Evolutionary conservation across 1,284 basidiomycete species (phyloP), one percentile per base, ranked within the genome.

Genomic region (Irpex sp.): DNA sequence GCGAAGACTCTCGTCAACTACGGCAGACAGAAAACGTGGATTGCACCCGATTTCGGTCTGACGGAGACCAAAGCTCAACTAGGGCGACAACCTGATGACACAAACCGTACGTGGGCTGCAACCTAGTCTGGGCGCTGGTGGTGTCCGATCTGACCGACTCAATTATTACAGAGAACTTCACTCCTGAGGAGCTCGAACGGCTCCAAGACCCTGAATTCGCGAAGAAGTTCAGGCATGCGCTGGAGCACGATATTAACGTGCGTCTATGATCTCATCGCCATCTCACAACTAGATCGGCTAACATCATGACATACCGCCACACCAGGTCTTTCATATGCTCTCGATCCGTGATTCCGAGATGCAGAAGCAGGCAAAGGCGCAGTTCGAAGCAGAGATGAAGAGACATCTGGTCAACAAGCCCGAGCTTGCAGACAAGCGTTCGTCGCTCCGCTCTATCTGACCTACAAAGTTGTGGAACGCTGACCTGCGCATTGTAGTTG

Each of bases 21-120:
- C 65, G 85, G 85, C 39, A 78, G 84, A 14, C 82, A 84, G 1
- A 80, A 81, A 68, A 85, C 85, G 0, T 88, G 84, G 86, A 76
- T 88, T 42, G 76, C 82, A 3, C 69, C 77, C 1, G 77, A 79
- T 0, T 85, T 86, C 63, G 74, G 78, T 4, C 70, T 73, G 36
- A 74, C 75, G 9, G 75, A 73, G 39, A 67, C 83, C 23, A 59
- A 73, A 5, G 71, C 74, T 48, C 67, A 82, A 28, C 69, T 79
- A 14, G 70, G 71, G 19, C 75, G 78, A 33, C 66, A 36, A 65
- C 71, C 37, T 65, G 65, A 71, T 8, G 81, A 83, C 61, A 82
- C 82, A 83, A 65, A 59, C 78, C 67, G 2, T 5, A 18, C 6
- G 12, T 37, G n/a, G 28, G 23, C 19, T 8, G 9, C 36, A 9